Evolutionary conservation across 2,329 filamentous ascomycete species (phyloP), one percentile per base, ranked within the genome.

Genomic region (Colletotrichum sp.): DNA sequence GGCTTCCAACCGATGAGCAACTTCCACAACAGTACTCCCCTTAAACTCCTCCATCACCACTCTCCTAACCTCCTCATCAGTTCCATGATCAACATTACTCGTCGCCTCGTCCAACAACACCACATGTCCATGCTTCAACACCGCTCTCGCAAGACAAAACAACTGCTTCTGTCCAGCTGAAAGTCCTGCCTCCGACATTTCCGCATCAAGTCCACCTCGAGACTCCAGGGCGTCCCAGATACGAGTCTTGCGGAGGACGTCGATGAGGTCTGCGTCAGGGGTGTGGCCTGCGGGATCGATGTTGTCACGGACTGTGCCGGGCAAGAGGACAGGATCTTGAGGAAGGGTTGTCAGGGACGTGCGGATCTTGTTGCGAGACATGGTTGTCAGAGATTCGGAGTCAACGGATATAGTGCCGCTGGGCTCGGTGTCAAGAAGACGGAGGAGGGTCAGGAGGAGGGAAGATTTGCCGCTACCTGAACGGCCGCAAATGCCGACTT

Each of bases 391-490:
- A 44, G 88, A 85, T 6, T 87, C 73, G 1, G 81, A 84, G 62
- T 90, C 88, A 16, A 91, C 84, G 2, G 70, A 80, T 52, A 91
- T 86, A 8, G 73, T 81, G 72, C 65, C 0, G 19, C 1, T 22
- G 7, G 72, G 30, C 1, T 82, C 82, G 3, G 86, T 79, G 27
- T 90, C 88, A 3, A 90, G 79, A 62, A 91, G 84, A 7, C 88
- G 86, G 27, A 90, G 84, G 4, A 91, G 82, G 0, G 86, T 83
- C 2, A 88, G 82, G 0, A 90, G 80, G 2, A 90, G 82, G 0
- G 88, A 89, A 0, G 86, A 88, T 80, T 91, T 90, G 3, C 89
- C 89, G 71, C 88, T 90, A 12, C 89, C 89, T 8, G 87, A 90
- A 0, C 89, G 87, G 4, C 90, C 90, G 68, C 88, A 89, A 8